Percentiles rank a stretch among this genome's conserved stretches.
These are phyloP conservation scores for Papiliotrema fonsecae DNA, from an alignment of 1,284 basidiomycete genomes.

Conservation along the genomic window DNA sequence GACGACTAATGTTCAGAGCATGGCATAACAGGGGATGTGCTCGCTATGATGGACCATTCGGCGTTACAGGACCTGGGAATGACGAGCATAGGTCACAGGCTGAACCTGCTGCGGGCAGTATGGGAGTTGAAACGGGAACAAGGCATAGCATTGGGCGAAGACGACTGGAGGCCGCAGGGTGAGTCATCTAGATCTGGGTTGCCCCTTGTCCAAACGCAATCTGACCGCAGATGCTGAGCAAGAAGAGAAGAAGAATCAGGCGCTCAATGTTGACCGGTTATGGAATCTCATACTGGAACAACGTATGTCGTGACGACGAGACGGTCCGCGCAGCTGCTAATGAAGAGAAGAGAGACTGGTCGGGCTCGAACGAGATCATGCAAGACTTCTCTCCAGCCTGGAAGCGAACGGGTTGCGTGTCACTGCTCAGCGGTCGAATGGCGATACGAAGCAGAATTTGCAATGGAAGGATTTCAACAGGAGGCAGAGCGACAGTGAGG, in stretches of 20 bases:
- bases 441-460: conserved; percentile 17
- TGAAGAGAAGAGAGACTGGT: conserved; percentile 32
- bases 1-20: conserved; percentile 58
- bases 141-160: conserved; percentile 73
- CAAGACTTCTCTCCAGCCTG: conserved; percentile 21
- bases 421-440: conserved; percentile 12
- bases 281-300: conserved; percentile 68
- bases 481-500: conserved; percentile 13
- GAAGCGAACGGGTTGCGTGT: conserved; percentile 29
- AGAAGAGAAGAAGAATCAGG: conserved; percentile 12
- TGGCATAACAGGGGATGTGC: conserved; percentile 80
- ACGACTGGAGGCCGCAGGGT: conserved; percentile 88
- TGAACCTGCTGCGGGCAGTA: conserved; percentile 81
- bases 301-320: conserved; percentile 51
- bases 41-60: conserved; percentile 74
- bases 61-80: conserved; percentile 79
- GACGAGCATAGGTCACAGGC: conserved; percentile 74
- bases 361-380: conserved; percentile 32
- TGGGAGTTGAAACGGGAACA: conserved; percentile 82
- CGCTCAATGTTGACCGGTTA: conserved; percentile 60
- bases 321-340: conserved; percentile 5
- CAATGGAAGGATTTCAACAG: conserved; percentile 19
- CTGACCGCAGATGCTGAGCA: conserved; percentile 20
- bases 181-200: conserved; percentile 41
- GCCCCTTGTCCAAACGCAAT: neutral